Conservation (phyloP, 2,329 filamentous ascomycete species). For the Pestalotiopsis sp. region DNA sequence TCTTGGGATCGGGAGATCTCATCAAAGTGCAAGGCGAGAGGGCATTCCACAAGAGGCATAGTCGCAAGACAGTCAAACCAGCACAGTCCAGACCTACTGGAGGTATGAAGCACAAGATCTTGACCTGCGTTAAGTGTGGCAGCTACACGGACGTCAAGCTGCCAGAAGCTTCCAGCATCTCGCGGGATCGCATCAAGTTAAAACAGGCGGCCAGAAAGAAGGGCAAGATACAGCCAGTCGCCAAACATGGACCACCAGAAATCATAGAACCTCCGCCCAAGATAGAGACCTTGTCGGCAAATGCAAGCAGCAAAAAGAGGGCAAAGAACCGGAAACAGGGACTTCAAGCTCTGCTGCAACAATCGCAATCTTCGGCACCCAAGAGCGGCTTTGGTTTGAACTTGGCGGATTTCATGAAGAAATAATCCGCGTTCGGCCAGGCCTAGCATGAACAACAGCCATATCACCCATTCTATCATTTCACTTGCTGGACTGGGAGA, state of each 20-base stretch:
- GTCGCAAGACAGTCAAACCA: conserved; percentile 15
- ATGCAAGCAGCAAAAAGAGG: conserved; percentile 66
- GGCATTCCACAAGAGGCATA: conserved; percentile 51
- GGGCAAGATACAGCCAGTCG: background rate
- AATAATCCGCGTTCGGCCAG: conserved; percentile 14
- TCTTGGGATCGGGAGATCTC: conserved; percentile 49
- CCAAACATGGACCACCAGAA: background rate
- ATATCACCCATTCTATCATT: too few relatives aligned
- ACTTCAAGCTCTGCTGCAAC: conserved; percentile 66
- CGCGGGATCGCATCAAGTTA: conserved; percentile 16
- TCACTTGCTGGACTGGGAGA: too few relatives aligned
- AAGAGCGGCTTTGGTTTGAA: conserved; percentile 47
- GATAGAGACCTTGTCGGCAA: conserved; percentile 38
- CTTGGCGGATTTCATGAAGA: conserved; percentile 59
- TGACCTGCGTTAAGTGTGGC: conserved; percentile 49
- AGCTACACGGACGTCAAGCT: conserved; percentile 45
- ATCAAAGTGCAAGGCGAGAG: conserved; percentile 41
- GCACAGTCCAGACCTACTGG: conserved; percentile 6
- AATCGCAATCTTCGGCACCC: conserved; percentile 43
- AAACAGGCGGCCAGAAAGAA: conserved; percentile 17
- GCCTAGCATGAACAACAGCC: background rate
- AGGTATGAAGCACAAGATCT: conserved; percentile 34
- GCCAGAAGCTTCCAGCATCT: conserved; percentile 36
- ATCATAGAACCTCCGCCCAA: conserved; percentile 25
- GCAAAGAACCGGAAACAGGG: conserved; percentile 68